Conservation (phyloP, 2,329 filamentous ascomycete genomes). For the Fusarium cicatricum region DNA sequence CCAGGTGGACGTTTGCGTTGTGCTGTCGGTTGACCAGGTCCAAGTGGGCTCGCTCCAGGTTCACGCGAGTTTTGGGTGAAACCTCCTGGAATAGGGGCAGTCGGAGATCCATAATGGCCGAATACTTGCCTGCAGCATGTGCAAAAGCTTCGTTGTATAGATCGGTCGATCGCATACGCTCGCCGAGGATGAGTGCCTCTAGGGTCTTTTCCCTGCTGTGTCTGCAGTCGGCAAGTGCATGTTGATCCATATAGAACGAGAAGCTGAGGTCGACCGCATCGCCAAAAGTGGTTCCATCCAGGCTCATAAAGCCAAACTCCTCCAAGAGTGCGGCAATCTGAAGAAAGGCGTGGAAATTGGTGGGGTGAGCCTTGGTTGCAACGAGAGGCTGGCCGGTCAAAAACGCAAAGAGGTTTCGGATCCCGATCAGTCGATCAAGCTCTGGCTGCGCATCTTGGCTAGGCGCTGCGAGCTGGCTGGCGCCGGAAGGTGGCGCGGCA, state of each 20-base stretch:
- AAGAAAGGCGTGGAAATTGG: conserved; percentile 62
- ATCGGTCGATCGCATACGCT: conserved; percentile 81
- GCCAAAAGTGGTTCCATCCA: conserved; percentile 67
- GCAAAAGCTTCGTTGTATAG: conserved; percentile 93
- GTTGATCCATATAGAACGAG: conserved; percentile 78
- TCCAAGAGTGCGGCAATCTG: conserved; percentile 62
- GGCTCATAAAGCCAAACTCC: conserved; percentile 64
- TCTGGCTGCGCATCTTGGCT: conserved; percentile 49
- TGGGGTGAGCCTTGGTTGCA: conserved; percentile 61
- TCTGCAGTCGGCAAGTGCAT: conserved; percentile 80
- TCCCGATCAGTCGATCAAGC: conserved; percentile 64
- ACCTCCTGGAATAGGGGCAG: conserved; percentile 76
- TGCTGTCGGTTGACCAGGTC: conserved; percentile 79
- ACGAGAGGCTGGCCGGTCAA: conserved; percentile 70
- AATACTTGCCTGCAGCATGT: conserved; percentile 88
- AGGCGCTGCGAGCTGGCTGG: conserved; percentile 46
- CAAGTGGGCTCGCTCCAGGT: conserved; percentile 82
- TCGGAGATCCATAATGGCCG: conserved; percentile 72
- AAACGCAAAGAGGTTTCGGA: conserved; percentile 73
- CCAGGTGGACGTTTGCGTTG: conserved; percentile 75
- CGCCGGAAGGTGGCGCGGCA: conserved; percentile 49
- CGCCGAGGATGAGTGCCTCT: conserved; percentile 87
- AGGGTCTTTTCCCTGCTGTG: conserved; percentile 87
- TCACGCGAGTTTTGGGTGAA: conserved; percentile 74
- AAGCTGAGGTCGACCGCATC: conserved; percentile 71